Evolutionary conservation across 768 basidiomycete genomes (phyloP).

Genomic region (Leucogyrophana mollusca): DNA sequence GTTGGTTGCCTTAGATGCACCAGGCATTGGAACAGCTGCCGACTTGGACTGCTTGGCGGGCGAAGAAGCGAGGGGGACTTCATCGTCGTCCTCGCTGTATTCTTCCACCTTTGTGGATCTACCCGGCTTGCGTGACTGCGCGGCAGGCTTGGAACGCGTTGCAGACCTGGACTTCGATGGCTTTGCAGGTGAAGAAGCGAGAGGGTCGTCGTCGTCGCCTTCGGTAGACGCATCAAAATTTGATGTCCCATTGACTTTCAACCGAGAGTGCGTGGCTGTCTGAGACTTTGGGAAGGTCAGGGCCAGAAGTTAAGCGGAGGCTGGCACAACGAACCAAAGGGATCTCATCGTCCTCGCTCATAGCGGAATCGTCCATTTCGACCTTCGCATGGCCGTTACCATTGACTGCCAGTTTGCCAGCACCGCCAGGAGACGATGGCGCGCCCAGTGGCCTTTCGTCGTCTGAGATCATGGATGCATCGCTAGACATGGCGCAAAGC

Average conservation of each 20-base stretch:
- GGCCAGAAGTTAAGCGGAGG: neutral
- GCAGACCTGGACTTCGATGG: constrained; percentile 21
- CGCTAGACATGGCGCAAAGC: constrained; percentile 39
- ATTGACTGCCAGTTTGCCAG: constrained; percentile 44
- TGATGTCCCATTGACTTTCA: too few species aligned
- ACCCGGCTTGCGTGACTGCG: constrained; percentile 54
- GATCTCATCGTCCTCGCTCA: constrained; percentile 73
- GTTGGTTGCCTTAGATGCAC: constrained; percentile 37
- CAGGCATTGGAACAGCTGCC: constrained; percentile 39
- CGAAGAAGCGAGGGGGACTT: constrained; percentile 70
- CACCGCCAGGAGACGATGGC: constrained; percentile 39
- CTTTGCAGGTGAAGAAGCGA: constrained; percentile 8
- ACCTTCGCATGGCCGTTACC: constrained; percentile 39
- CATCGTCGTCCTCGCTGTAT: constrained; percentile 67
- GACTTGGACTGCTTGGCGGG: constrained; percentile 52
- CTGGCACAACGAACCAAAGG: constrained; percentile 55
- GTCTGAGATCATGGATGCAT: constrained; percentile 54
- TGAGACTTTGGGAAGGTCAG: constrained; percentile 5
- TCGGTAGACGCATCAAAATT: too few species aligned
- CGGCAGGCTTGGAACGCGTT: constrained; percentile 13
- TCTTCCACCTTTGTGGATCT: constrained; percentile 48
- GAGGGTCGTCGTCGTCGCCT: too few species aligned
- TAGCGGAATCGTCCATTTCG: constrained; percentile 41
- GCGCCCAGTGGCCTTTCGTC: constrained; percentile 52
- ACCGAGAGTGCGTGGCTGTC: neutral